phyloP scores from a whole-genome alignment of 2,329 filamentous ascomycete species.

The Colletotrichum sp. region DNA sequence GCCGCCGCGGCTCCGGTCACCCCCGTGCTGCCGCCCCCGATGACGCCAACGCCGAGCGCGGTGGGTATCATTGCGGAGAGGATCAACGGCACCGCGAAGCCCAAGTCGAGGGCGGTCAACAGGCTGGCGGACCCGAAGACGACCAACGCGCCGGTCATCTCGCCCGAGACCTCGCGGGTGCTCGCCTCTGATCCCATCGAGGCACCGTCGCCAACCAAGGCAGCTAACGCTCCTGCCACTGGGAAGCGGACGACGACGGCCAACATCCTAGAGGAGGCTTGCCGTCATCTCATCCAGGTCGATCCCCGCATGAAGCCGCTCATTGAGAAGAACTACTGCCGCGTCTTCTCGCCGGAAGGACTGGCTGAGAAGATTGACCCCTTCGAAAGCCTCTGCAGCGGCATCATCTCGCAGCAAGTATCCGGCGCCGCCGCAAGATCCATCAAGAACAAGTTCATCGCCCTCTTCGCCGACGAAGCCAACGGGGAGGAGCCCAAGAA shows the following conservation, averaged over 20 bases:
- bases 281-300: constrained; percentile 73
- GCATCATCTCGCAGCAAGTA: constrained; percentile 96
- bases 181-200: constrained; percentile 56
- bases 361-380: constrained; percentile 88
- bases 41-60: constrained; percentile 53
- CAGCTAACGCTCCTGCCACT: background rate
- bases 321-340: constrained; percentile 77
- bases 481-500: constrained; percentile 26
- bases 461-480: constrained; percentile 63
- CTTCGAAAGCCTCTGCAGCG: constrained; percentile 80
- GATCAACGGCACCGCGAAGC: constrained; percentile 30
- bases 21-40: constrained; percentile 37
- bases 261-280: constrained; percentile 76
- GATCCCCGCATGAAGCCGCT: constrained; percentile 76
- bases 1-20: constrained; percentile 5
- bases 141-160: constrained; percentile 75
- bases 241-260: constrained; percentile 64
- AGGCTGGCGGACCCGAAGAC: constrained; percentile 67
- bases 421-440: constrained; percentile 89
- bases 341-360: constrained; percentile 80
- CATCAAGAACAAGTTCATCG: constrained; percentile 86
- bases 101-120: constrained; percentile 45
- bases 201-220: constrained; percentile 52
- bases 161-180: constrained; percentile 71
- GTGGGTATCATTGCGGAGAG: constrained; percentile 43